These are phyloP conservation scores for Mucor sp. DNA, from an alignment of 371 early-diverging fungal genomes.

Conservation along the genomic window DNA sequence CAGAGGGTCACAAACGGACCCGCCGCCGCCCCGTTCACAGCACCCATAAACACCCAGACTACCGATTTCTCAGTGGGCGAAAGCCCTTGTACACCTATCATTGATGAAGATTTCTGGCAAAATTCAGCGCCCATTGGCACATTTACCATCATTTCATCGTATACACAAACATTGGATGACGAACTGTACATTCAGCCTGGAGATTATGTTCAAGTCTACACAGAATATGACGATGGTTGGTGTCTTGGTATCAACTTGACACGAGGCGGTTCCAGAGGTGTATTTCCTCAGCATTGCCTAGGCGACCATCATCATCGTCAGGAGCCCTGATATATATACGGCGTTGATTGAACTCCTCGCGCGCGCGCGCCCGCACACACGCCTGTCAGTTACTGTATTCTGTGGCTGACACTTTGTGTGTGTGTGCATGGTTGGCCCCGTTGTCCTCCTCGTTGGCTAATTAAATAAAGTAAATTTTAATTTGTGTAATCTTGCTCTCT, in stretches of 20 bases:
- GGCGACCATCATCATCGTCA: conserved; percentile 16
- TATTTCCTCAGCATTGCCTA: conserved; percentile 53
- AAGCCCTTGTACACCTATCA: background rate
- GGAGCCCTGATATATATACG: background rate
- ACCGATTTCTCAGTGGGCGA: background rate
- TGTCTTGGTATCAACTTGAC: conserved; percentile 51
- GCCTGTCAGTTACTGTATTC: background rate
- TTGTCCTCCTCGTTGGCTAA: background rate
- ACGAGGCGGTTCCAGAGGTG: conserved; percentile 43
- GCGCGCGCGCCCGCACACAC: background rate
- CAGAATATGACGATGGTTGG: conserved; percentile 62
- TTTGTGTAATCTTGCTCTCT: background rate
- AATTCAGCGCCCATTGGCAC: conserved; percentile 32
- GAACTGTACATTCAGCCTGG: conserved; percentile 55
- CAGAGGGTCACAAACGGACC: background rate
- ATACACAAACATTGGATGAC: conserved; percentile 52
- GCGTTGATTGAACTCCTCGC: background rate
- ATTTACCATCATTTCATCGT: conserved; percentile 33
- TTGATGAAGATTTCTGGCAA: conserved; percentile 9
- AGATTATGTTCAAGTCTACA: conserved; percentile 50
- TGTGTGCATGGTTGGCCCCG: background rate
- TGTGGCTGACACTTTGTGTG: background rate
- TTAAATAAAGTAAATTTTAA: background rate
- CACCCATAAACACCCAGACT: background rate
- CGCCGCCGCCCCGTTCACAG: background rate